Evolutionary conservation across 352 stramenopile genomes (phyloP), one percentile per base, ranked within the genome.

Genomic region (Pseudoperonospora humuli): DNA sequence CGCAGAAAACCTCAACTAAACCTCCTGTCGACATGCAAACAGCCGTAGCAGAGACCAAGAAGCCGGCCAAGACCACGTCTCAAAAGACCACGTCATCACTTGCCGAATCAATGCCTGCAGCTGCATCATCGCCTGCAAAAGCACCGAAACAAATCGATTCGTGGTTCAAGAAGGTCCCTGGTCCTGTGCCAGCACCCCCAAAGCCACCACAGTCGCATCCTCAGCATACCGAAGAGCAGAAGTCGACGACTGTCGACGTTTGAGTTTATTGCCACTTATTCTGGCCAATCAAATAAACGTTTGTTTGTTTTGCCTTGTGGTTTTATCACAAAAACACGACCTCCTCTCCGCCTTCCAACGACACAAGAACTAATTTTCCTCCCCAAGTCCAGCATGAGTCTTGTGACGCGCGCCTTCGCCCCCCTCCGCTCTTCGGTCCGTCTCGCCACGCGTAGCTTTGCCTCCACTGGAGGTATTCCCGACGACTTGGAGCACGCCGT

Each of bases 401-500:
- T 80, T 57, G 45, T 72, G 39, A 70, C 56, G 34, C 73, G 72
- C 53, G 64, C 45, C 17, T 55, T 83, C 53, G 67, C 73, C 43
- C 72, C 74, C 44, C 64, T 77, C 41, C 64, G 70, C 60, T 58
- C 67, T 44, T 64, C 54, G 24, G 40, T 55, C 45, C 50, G 60
- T 28, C 1, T 68, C 31, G 59, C 65, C 26, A 45, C 52, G 48
- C 81, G 81, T 55, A 47, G 58, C 37, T 80, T 88, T 58, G 57
- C 80, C 34, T 79, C 70, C 27, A 44, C 47, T 6, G 56, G 61
- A 34, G 63, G 58, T 39, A 77, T 93, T 50, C 81, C 78, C 3
- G 52, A 88, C 61, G 84, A 88, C 51, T 64, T 78, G 15, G 73
- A 88, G 41, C 76, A 89, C 64, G 78, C 78, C 44, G 78, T 93